Evolutionary conservation across 2,329 filamentous ascomycete genomes (phyloP).

Genomic region (Waltergamsia citrina): DNA sequence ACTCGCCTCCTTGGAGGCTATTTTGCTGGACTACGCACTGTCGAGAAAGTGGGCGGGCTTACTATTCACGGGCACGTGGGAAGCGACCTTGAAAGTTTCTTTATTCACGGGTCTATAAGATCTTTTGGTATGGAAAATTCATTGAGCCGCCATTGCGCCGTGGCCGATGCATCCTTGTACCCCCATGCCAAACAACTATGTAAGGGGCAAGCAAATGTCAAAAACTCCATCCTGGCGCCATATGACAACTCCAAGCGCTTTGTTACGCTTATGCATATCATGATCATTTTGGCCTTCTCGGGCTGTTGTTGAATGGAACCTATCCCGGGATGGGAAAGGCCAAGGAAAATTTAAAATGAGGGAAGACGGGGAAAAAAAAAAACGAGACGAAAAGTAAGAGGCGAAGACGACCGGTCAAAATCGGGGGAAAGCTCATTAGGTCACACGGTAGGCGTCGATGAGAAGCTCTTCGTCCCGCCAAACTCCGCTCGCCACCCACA

Average conservation of each 20-base stretch:
- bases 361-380: background rate
- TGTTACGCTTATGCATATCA: no score
- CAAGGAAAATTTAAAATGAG: background rate
- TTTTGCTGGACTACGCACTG: no score
- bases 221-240: background rate
- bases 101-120: no score
- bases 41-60: no score
- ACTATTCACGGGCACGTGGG: no score
- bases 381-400: background rate
- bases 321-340: no score
- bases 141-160: background rate
- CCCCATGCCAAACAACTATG: background rate
- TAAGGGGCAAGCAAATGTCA: background rate
- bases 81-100: no score
- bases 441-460: slow-evolving; percentile 29
- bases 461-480: slow-evolving; percentile 34
- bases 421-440: slow-evolving; percentile 14
- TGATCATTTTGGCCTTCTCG: no score
- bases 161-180: background rate
- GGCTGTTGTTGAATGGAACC: no score
- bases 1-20: no score
- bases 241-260: no score
- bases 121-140: slow-evolving; percentile 1
- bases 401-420: background rate
- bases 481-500: slow-evolving; percentile 40